Base-by-base conservation (phyloP, 148 eudicot species). In the Cornus suecica region DNA sequence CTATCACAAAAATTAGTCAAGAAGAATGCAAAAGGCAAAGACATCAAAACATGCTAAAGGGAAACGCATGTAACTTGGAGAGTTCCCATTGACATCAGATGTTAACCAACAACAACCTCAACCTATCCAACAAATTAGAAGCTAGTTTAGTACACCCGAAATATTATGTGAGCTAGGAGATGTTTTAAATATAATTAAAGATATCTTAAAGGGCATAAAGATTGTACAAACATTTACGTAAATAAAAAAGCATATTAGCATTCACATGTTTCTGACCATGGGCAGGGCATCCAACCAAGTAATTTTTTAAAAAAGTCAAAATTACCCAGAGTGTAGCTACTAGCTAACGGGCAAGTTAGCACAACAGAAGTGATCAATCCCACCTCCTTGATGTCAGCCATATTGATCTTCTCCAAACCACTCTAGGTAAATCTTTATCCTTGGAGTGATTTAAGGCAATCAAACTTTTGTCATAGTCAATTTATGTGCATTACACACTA, bases 61-160 rank as follows among this genome's bases (percentile, higher is more conserved):
- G 28, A 60, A 30, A 73, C 34, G 37, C 64, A 10, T 60, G 25
- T 28, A 54, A 48, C 62, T 71, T 52, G 1, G 64, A 4, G 1
- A 48, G 54, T 48, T 48, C 4, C 54, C 15, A 48, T 48, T 48
- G 54, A 48, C 14, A 52, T 52, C 63, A 71, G 37, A 27, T 28
- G 14, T 27, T 9, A 25, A 51, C 28, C 18, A 10, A 9, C 63
- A 70, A 52, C 15, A 42, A 51, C 37, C 62, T 26, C 13, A 58
- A 48, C 63, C 24, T 28, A 52, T 71, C 74, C 63, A 26, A 71
- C 22, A 16, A 18, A 71, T 64, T 64, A 27, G 31, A 64, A 64
- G 41, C 16, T 18, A 58, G 4, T 54, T 20, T 8, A 34, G 25
- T 18, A 23, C 25, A 26, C 41, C 3, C 29, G 13, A 51, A 34